phyloP scores from a whole-genome alignment of 1,139 yeast species.

The Eremothecium cymbalariae region DNA sequence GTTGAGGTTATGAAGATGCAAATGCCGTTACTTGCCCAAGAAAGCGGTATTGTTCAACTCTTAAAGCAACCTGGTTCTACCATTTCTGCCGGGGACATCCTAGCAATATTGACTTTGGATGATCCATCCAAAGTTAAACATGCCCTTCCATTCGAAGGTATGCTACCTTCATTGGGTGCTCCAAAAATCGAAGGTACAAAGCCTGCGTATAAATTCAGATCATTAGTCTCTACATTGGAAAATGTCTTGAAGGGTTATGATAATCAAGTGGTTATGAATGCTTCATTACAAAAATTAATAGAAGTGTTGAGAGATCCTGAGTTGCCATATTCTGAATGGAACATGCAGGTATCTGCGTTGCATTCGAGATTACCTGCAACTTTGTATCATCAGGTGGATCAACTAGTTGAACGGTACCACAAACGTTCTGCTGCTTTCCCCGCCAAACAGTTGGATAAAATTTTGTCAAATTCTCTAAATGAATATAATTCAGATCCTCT shows the following conservation, averaged over 20 bases:
- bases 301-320: constrained; percentile 68
- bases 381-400: constrained; percentile 58
- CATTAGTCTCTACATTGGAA: constrained; percentile 50
- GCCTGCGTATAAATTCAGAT: constrained; percentile 66
- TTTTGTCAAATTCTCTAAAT: constrained; percentile 36
- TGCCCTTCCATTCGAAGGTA: constrained; percentile 91
- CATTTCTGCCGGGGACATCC: constrained; percentile 89
- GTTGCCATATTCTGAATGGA: constrained; percentile 93
- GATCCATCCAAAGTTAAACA: constrained; percentile 97
- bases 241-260: constrained; percentile 87
- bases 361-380: constrained; percentile 81
- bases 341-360: constrained; percentile 72
- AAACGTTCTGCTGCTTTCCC: constrained; percentile 83
- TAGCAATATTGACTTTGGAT: constrained; percentile 88
- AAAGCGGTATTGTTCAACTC: constrained; percentile 85
- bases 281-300: constrained; percentile 65
- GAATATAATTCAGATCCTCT: constrained; percentile 42
- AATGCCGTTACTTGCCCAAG: constrained; percentile 87
- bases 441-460: constrained; percentile 68
- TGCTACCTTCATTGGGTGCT: constrained; percentile 79
- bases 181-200: constrained; percentile 78
- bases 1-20: constrained; percentile 99
- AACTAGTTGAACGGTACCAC: constrained; percentile 59
- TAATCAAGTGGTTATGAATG: constrained; percentile 86
- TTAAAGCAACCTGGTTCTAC: constrained; percentile 98